Conservation (phyloP, 73 alveolate species). For the Stentor coeruleus region DNA sequence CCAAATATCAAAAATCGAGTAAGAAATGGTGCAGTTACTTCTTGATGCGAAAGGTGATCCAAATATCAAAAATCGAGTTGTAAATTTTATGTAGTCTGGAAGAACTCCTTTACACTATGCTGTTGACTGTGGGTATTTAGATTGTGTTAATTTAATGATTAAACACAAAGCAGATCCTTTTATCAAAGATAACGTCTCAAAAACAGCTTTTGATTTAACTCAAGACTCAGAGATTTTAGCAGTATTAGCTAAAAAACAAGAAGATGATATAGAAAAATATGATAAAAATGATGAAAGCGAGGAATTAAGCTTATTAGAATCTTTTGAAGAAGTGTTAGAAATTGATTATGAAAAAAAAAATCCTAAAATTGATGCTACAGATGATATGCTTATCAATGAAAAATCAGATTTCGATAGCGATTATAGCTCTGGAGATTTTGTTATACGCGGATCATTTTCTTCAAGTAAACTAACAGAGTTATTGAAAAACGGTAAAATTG, state of each 20-base stretch:
- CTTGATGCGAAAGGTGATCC: constrained; percentile 58
- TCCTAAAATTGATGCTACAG: neutral
- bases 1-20: constrained; percentile 46
- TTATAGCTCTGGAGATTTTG: no score
- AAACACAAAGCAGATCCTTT: neutral
- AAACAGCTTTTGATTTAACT: constrained; percentile 23
- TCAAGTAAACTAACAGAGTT: neutral
- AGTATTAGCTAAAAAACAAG: neutral
- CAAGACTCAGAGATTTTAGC: neutral
- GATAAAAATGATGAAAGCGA: neutral
- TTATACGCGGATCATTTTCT: no score
- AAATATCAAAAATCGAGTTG: constrained; percentile 27
- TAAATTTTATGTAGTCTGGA: constrained; percentile 4
- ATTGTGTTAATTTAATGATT: constrained; percentile 12
- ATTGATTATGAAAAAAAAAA: neutral
- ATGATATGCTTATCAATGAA: no score
- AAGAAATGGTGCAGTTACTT: constrained; percentile 42
- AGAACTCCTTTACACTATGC: constrained; percentile 34
- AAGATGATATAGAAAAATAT: neutral
- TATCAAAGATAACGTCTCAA: neutral
- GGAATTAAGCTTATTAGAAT: neutral
- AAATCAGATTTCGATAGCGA: no score
- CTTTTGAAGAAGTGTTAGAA: neutral
- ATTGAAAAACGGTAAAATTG: no score
- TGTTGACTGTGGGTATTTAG: constrained; percentile 29